A percentile compares a stretch with the other conserved stretches of the same genome.
These are phyloP conservation scores for Rosa persica DNA, from an alignment of 306 rosid genomes.

Conservation along the genomic window DNA sequence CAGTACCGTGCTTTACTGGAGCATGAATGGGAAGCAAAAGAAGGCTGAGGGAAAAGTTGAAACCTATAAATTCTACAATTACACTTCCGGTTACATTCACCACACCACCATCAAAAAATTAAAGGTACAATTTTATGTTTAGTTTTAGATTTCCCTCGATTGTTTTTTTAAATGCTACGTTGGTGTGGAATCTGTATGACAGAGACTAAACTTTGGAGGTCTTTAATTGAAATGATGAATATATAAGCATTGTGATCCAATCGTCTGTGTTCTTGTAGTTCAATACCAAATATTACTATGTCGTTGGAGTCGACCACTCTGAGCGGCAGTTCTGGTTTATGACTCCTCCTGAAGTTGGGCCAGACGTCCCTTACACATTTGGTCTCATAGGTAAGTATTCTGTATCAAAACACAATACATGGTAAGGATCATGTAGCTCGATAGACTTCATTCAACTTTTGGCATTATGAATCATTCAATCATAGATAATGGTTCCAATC, in stretches of 20 bases:
- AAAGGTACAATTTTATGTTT: slow-evolving; percentile 23
- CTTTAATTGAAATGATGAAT: background rate
- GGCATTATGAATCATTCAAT: background rate
- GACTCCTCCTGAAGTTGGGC: slow-evolving; percentile 83
- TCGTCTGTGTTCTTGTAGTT: slow-evolving; percentile 37
- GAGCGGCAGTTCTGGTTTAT: slow-evolving; percentile 70
- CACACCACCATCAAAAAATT: slow-evolving; percentile 49
- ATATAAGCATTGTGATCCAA: background rate
- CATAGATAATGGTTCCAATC: background rate
- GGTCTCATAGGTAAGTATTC: slow-evolving; percentile 62
- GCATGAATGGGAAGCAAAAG: slow-evolving; percentile 25
- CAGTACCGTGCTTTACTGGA: slow-evolving; percentile 59
- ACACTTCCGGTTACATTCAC: slow-evolving; percentile 74
- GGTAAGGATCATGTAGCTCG: background rate
- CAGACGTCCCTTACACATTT: slow-evolving; percentile 85
- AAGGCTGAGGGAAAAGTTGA: slow-evolving; percentile 38
- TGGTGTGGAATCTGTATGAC: background rate
- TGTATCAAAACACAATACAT: background rate
- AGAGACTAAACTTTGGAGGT: background rate
- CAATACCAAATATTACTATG: slow-evolving; percentile 74
- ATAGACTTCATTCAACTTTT: background rate
- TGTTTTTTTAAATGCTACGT: background rate
- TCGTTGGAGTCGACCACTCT: slow-evolving; percentile 60
- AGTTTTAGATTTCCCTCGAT: background rate
- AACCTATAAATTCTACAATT: slow-evolving; percentile 57